Base-by-base conservation (phyloP, 176 grass and related monocot genomes). In the Carex myosuroides region DNA sequence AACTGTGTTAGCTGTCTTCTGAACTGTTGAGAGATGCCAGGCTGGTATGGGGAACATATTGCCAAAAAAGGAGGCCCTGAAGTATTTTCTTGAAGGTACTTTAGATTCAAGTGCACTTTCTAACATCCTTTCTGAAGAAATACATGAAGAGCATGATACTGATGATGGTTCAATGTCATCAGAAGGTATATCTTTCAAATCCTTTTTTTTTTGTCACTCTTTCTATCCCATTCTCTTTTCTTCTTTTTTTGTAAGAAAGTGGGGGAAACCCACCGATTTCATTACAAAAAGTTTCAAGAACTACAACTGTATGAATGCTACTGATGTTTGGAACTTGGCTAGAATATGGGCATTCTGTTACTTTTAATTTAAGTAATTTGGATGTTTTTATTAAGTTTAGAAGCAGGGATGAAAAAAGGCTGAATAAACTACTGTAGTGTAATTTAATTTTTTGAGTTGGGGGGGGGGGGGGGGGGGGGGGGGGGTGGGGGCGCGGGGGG, bases 1-100 rank as follows among this genome's bases (percentile, higher is more conserved):
- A 39, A 75, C 13, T 30, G 67, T 44, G 35, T 17, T 42, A 70
- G 32, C 18, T 77, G 14, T 56, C 12, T 54, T 67, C 52, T 70
- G 75, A 58, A 80, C 50, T 29, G 75, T 74, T 88, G 75, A 82
- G 21, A 62, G 69, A 8, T 52, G 58, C 32, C 86, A 98, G 95
- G 89, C 76, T 85, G 80, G 59, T 64, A 55, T 26, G 77, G 92
- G 44, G 42, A 88, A 68, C 50, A 46, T 76, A 65, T 60, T 93
- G 76, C 70, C 86, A 17, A 95, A 88, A 84, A 87, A 83, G 26
- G 89, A 91, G 81, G 62, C 81, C 17, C 80, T 98, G 48, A 91
- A 90, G 69, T 89, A 86, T 88, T 56, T 95, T 81, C 83, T 95
- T n/a, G 95, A 95, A 83, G 92, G 89, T 35, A 83, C 79, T 84